Conservation (phyloP, 192 early-diverging fungal species). For the Spizellomyces punctatus region DNA sequence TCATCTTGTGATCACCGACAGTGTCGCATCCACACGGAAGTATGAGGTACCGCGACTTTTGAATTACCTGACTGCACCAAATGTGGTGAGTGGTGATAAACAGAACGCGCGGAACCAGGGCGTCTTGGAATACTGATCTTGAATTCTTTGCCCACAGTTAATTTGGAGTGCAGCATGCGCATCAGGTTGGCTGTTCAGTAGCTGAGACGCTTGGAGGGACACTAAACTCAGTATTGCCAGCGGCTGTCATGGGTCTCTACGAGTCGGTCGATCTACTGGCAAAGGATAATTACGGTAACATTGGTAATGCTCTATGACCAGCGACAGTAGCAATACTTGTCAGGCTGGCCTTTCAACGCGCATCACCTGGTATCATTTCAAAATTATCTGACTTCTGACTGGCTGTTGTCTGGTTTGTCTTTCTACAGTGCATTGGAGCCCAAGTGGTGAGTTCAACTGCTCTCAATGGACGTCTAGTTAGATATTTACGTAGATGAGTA, state of each 20-base stretch:
- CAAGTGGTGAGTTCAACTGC: neutral
- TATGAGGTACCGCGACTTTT: conserved; percentile 74
- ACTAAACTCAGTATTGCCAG: conserved; percentile 5
- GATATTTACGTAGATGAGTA: no score
- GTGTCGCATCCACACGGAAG: conserved; percentile 68
- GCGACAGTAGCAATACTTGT: neutral
- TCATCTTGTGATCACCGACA: neutral
- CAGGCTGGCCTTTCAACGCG: no score
- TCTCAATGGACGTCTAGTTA: no score
- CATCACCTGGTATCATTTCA: no score
- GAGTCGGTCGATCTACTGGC: conserved; percentile 68
- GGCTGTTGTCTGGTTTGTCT: no score
- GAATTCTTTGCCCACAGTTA: conserved; percentile 42
- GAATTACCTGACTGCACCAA: conserved; percentile 78
- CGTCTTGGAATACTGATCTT: neutral
- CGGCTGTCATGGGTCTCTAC: conserved; percentile 71
- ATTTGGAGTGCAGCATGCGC: conserved; percentile 78
- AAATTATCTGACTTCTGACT: no score
- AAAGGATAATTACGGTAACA: conserved; percentile 68
- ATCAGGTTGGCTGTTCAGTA: conserved; percentile 33
- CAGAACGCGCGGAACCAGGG: neutral
- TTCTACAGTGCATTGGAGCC: neutral
- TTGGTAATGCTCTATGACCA: conserved; percentile 18
- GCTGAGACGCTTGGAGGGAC: no score
- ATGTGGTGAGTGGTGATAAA: conserved; percentile 59